Conservation (phyloP, 495 filamentous ascomycete genomes). For the Penicillium robsamsonii region DNA sequence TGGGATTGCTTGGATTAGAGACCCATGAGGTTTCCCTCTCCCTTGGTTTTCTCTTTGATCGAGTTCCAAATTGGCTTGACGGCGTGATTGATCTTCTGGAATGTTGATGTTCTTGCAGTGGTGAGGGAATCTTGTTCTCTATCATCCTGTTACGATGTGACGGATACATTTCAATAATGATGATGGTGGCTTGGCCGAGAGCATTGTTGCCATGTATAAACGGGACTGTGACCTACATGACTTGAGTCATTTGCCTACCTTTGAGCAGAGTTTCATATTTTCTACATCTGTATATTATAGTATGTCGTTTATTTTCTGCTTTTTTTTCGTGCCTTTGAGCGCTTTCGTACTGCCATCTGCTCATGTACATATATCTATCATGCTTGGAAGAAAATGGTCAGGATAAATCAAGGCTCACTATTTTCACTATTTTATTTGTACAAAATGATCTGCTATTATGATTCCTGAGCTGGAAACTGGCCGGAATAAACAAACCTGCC, state of each 20-base stretch:
- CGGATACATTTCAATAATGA: constrained; percentile 9
- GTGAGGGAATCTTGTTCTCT: not conserved
- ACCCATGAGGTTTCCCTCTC: constrained; percentile 18
- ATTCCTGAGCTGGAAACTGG: constrained; percentile 23
- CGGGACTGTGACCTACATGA: not conserved
- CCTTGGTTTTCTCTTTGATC: not conserved
- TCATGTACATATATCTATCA: not conserved
- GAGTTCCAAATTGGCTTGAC: not conserved
- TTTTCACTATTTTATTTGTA: not conserved
- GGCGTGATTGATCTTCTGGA: constrained; percentile 1
- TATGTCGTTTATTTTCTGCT: not conserved
- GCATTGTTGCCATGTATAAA: not conserved
- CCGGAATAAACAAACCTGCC: constrained; percentile 47
- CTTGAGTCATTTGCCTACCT: not conserved
- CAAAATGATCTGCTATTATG: not conserved
- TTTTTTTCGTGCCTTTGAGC: not conserved
- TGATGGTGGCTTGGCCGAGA: constrained; percentile 2
- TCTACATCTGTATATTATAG: not conserved
- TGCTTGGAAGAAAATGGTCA: not conserved
- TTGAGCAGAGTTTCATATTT: not conserved
- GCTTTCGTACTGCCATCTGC: not conserved
- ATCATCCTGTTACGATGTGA: constrained; percentile 15
- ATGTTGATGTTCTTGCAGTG: not conserved
- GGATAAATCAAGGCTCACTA: not conserved
- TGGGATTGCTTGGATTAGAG: constrained; percentile 32